phyloP scores from a whole-genome alignment of 805 yeast genomes.

The Cyberlindnera xylosilytica region DNA sequence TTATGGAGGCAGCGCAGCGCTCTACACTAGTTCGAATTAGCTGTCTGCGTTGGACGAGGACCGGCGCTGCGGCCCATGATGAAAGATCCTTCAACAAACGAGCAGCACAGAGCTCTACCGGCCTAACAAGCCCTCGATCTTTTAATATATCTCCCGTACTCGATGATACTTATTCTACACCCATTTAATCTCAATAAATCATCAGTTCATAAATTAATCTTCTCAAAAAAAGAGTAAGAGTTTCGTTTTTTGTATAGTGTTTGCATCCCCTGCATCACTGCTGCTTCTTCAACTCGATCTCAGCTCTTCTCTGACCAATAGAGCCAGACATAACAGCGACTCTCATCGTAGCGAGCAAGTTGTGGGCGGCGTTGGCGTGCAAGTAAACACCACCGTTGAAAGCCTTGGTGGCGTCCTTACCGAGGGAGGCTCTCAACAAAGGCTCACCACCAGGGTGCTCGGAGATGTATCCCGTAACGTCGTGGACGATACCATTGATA shows the following conservation, averaged over 20 bases:
- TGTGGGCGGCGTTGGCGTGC: slow-evolving; percentile 85
- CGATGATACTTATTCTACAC: no score
- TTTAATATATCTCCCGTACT: no score
- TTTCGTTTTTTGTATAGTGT: not conserved
- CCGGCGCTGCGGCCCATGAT: no score
- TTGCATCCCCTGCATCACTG: slow-evolving; percentile 3
- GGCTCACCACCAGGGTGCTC: slow-evolving; percentile 88
- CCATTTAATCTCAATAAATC: not conserved
- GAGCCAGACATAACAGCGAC: slow-evolving; percentile 74
- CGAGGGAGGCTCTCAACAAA: slow-evolving; percentile 63
- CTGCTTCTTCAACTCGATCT: slow-evolving; percentile 19
- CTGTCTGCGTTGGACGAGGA: no score
- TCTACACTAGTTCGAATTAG: no score
- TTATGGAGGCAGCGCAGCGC: no score
- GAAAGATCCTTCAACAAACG: no score
- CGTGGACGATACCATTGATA: slow-evolving; percentile 77
- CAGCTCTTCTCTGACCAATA: slow-evolving; percentile 35
- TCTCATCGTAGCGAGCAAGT: slow-evolving; percentile 77
- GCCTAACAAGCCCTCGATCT: no score
- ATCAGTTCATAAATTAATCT: not conserved
- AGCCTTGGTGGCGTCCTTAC: slow-evolving; percentile 81
- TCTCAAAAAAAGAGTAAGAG: not conserved
- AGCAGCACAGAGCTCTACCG: no score
- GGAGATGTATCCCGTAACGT: slow-evolving; percentile 61
- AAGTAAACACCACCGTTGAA: slow-evolving; percentile 85